Conservation (phyloP, 164 flowering plant species). For the Buxus sempervirens region DNA sequence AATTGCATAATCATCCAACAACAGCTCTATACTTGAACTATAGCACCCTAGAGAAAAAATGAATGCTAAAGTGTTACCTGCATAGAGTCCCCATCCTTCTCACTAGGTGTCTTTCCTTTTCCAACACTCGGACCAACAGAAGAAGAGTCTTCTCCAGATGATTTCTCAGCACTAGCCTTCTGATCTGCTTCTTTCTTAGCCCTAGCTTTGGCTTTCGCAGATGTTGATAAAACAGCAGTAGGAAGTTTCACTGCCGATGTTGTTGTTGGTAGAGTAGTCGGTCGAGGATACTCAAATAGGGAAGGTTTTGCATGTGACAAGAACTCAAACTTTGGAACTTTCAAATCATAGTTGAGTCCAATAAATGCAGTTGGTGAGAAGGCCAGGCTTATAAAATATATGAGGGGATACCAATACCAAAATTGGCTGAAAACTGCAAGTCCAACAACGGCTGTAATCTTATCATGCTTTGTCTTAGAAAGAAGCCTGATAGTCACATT, state of each 20-base stretch:
- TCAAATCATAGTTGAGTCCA: conserved; percentile 89
- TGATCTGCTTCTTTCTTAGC: conserved; percentile 92
- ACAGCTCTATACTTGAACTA: not conserved
- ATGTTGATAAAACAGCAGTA: conserved; percentile 86
- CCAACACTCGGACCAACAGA: conserved; percentile 36
- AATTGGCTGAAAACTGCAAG: conserved; percentile 97
- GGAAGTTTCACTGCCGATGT: conserved; percentile 91
- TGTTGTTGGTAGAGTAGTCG: conserved; percentile 74
- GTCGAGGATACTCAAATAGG: conserved; percentile 90
- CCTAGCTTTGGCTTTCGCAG: conserved; percentile 92
- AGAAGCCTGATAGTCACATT: conserved; percentile 91
- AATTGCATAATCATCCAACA: too few species aligned
- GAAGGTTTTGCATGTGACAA: conserved; percentile 94
- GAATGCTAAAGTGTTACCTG: conserved; percentile 45
- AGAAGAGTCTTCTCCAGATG: conserved; percentile 43
- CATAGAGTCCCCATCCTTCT: conserved; percentile 89
- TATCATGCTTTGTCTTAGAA: conserved; percentile 91
- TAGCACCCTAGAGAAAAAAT: not conserved
- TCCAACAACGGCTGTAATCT: conserved; percentile 91
- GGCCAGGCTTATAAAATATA: conserved; percentile 81
- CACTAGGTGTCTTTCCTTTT: conserved; percentile 56
- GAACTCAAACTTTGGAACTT: conserved; percentile 92
- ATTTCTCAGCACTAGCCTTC: conserved; percentile 68
- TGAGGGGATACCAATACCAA: conserved; percentile 99
- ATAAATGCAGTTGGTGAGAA: conserved; percentile 95